Evolutionary conservation across 257 asterid species (phyloP), one percentile per base, ranked within the genome.

Genomic region (Solanum dulcamara): DNA sequence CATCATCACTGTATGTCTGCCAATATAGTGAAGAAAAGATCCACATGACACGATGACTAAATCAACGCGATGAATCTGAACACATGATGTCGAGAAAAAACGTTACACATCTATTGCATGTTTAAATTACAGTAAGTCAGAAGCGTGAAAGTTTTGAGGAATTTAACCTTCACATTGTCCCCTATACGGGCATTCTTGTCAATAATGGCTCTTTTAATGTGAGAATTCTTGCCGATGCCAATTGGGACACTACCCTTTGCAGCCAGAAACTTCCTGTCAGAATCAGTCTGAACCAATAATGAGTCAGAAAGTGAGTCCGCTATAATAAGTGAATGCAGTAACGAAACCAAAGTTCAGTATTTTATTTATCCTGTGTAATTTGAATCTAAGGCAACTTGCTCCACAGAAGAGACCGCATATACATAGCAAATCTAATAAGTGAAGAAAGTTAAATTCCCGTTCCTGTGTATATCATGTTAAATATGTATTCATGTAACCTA

Each of bases 131-230:
- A 22, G 12, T 14, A 13, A 40, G 1, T 24, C 14, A 24, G 37
- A 5, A 44, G 60, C 5, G 1, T 44, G 40, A 26, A 44, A 44
- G 37, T 28, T 46, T 46, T 12, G 26, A 64, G 82, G 38, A 17
- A 13, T 12, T 68, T 33, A 15, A 94, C 98, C 98, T 94, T 95
- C 68, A 94, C 98, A 80, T 91, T 84, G 26, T 95, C 93, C 35
- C 98, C 98, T 77, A 95, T 94, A 44, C 98, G 93, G 33, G 98
- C 96, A 87, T 95, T 95, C 89, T 95, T 95, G 96, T 95, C 98
- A 10, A 95, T 95, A 70, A 95, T 94, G 89, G 98, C 98, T 90
- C 95, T 92, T 89, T 94, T 94, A 74, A 94, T 89, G 89, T 92
- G 98, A 30, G 94, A 90, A 88, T 92, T 88, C 86, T 90, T 95